Evolutionary conservation across 2,329 filamentous ascomycete genomes (phyloP).

Genomic region (Aureobasidium sp.): DNA sequence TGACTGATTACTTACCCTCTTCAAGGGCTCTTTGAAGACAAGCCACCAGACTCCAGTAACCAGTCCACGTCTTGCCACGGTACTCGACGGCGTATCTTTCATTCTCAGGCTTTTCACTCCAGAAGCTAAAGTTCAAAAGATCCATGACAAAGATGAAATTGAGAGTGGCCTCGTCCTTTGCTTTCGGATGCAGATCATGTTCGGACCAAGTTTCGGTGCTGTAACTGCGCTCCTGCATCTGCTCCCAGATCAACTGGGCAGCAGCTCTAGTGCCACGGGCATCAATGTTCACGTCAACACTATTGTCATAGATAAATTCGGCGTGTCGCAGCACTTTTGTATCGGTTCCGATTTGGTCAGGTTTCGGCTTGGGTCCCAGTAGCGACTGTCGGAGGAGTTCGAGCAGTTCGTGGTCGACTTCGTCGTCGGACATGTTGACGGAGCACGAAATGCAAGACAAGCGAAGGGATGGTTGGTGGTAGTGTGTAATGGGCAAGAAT

Average conservation of each 20-base stretch:
- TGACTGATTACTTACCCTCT: conserved; percentile 54
- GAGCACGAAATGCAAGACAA: background rate
- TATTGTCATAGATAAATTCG: conserved; percentile 83
- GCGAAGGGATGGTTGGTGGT: background rate
- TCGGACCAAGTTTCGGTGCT: conserved; percentile 80
- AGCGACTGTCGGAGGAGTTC: conserved; percentile 78
- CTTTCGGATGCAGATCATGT: conserved; percentile 82
- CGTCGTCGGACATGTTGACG: conserved; percentile 74
- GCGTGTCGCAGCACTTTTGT: conserved; percentile 77
- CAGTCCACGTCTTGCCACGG: conserved; percentile 74
- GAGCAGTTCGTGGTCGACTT: conserved; percentile 80
- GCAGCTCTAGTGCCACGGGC: conserved; percentile 76
- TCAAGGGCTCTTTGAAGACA: conserved; percentile 80
- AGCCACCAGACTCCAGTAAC: conserved; percentile 92
- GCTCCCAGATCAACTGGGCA: conserved; percentile 66
- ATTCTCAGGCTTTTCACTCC: conserved; percentile 65
- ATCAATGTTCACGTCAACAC: conserved; percentile 85
- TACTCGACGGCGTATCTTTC: conserved; percentile 81
- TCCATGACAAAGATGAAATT: conserved; percentile 98
- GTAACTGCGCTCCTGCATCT: conserved; percentile 80
- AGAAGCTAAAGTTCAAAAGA: conserved; percentile 89
- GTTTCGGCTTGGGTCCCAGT: conserved; percentile 41
- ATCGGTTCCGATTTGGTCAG: conserved; percentile 47
- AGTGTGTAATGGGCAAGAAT: background rate
- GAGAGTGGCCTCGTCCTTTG: conserved; percentile 64